Conservation (phyloP, 345 rosid genomes). For the Hibiscus trionum region DNA sequence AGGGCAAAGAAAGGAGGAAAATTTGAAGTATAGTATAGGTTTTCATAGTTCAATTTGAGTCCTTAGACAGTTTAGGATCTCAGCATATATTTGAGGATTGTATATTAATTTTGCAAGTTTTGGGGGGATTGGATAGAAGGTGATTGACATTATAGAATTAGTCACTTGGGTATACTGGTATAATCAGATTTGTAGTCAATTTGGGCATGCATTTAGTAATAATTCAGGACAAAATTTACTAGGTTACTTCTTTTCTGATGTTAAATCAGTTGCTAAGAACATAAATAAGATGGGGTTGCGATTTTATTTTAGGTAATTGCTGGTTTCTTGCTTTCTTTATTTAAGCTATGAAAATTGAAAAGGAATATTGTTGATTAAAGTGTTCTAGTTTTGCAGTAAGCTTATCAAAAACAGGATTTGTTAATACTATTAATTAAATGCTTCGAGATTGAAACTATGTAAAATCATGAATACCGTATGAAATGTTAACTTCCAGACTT, state of each 20-base stretch:
- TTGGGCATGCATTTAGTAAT: constrained; percentile 3
- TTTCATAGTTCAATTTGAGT: constrained; percentile 46
- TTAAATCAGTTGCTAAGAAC: neutral
- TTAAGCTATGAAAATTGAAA: too few relatives aligned
- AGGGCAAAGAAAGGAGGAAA: constrained; percentile 35
- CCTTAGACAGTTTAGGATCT: constrained; percentile 55
- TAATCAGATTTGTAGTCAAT: constrained; percentile 21
- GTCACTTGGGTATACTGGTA: constrained; percentile 33
- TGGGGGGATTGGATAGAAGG: constrained; percentile 46
- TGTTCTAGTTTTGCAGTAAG: too few relatives aligned
- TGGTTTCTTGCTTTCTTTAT: neutral
- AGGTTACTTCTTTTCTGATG: too few relatives aligned
- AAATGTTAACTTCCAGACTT: too few relatives aligned
- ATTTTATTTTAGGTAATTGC: neutral
- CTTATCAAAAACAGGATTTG: too few relatives aligned
- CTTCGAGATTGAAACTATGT: too few relatives aligned
- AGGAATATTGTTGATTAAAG: too few relatives aligned
- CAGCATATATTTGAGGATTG: constrained; percentile 55
- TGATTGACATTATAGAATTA: constrained; percentile 32
- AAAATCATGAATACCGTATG: too few relatives aligned
- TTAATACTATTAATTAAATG: too few relatives aligned
- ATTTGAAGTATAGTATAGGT: constrained; percentile 47
- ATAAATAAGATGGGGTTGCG: neutral
- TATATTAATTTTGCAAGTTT: constrained; percentile 83
- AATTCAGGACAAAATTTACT: neutral